Conservation (phyloP, 495 filamentous ascomycete species). For the Cenococcum geophilum region DNA sequence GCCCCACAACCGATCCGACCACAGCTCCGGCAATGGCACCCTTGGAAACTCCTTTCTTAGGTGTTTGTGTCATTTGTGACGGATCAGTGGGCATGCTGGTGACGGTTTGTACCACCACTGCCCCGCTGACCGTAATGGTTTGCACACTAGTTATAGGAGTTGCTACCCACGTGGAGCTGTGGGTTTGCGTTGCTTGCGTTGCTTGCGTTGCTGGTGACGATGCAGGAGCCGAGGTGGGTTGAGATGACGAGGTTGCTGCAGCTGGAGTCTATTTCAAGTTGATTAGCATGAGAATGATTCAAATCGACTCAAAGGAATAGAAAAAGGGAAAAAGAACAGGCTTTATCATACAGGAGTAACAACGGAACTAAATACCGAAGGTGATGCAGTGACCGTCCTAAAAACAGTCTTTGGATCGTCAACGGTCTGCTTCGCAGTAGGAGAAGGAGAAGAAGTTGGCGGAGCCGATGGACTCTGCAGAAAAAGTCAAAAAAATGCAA, state of each 20-base stretch:
- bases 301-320: not conserved
- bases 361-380: slow-evolving; percentile 8
- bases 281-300: slow-evolving; percentile 2
- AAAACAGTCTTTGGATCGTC: slow-evolving; percentile 24
- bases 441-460: slow-evolving; percentile 20
- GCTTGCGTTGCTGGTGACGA: not conserved
- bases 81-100: slow-evolving; percentile 11
- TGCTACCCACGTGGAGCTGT: slow-evolving; percentile 2
- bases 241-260: not conserved
- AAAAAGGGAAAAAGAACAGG: slow-evolving; percentile 3
- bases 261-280: slow-evolving; percentile 1
- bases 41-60: slow-evolving; percentile 5
- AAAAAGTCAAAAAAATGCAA: slow-evolving; percentile 17
- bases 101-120: slow-evolving; percentile 18
- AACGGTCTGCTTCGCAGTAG: not conserved
- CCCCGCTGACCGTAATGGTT: slow-evolving; percentile 24
- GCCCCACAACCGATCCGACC: slow-evolving; percentile 19
- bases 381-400: slow-evolving; percentile 23
- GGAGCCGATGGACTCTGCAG: slow-evolving; percentile 24
- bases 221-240: not conserved
- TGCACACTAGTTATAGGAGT: slow-evolving; percentile 19
- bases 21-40: slow-evolving; percentile 28
- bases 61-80: not conserved
- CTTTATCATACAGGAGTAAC: slow-evolving; percentile 18
- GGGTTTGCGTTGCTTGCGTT: not conserved